These are phyloP conservation scores for Euryodendron excelsum DNA, from an alignment of 148 eudicot species.

Conservation along the genomic window DNA sequence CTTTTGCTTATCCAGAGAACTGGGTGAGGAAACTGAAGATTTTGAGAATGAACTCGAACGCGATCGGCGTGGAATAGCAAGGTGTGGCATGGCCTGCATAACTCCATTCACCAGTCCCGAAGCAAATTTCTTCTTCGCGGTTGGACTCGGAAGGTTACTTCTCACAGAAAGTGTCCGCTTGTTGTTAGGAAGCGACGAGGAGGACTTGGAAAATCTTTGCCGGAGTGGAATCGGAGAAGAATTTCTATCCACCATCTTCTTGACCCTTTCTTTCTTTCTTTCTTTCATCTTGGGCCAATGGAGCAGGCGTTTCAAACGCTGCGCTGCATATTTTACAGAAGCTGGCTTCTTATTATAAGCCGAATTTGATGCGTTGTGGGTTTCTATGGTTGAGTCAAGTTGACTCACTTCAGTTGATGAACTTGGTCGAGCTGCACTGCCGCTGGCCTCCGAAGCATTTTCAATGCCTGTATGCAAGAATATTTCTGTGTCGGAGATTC, in stretches of 20 bases:
- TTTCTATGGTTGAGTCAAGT: slow-evolving; percentile 34
- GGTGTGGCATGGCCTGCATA: slow-evolving; percentile 49
- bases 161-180: slow-evolving; percentile 73
- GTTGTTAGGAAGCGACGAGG: slow-evolving; percentile 49
- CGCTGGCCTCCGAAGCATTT: slow-evolving; percentile 29
- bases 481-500: slow-evolving; percentile 69
- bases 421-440: slow-evolving; percentile 18
- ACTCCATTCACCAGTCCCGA: slow-evolving; percentile 57
- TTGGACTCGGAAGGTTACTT: slow-evolving; percentile 81
- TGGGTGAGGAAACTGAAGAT: slow-evolving; percentile 52
- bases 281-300: slow-evolving; percentile 61
- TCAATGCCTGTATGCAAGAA: slow-evolving; percentile 56
- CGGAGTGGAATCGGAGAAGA: slow-evolving; percentile 58
- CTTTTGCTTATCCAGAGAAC: slow-evolving; percentile 52
- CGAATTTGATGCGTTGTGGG: slow-evolving; percentile 8
- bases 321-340: slow-evolving; percentile 41
- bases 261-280: slow-evolving; percentile 27
- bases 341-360: slow-evolving; percentile 33
- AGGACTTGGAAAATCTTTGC: slow-evolving; percentile 52
- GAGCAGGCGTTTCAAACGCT: slow-evolving; percentile 56
- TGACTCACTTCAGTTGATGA: slow-evolving; percentile 40
- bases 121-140: slow-evolving; percentile 71
- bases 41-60: slow-evolving; percentile 63
- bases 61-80: slow-evolving; percentile 34
- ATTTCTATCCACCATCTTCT: slow-evolving; percentile 34